Percentiles rank a stretch among this genome's conserved stretches.
Evolutionary conservation across 177 flowering plant species (phyloP).

Genomic region (Tripterygium wilfordii): DNA sequence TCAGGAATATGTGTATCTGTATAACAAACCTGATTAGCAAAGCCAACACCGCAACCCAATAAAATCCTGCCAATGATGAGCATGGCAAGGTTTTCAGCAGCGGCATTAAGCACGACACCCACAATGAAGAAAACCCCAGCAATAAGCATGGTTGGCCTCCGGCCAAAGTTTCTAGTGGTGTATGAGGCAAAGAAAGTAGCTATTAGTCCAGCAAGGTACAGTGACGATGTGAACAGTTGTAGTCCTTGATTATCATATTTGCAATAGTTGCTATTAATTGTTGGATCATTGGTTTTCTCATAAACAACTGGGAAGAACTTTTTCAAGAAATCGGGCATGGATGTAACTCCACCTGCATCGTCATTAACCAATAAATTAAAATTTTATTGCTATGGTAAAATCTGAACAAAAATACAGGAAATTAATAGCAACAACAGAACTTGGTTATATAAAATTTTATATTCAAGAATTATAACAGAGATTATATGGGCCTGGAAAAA

Average conservation of each 20-base stretch:
- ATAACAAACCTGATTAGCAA: slow-evolving; percentile 93
- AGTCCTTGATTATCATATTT: slow-evolving; percentile 85
- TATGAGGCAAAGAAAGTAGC: slow-evolving; percentile 91
- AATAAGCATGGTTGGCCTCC: slow-evolving; percentile 74
- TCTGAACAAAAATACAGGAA: no score
- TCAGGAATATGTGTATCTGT: no score
- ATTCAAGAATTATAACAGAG: no score
- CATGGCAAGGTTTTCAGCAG: slow-evolving; percentile 77
- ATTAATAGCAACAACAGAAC: no score
- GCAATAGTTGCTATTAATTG: slow-evolving; percentile 71
- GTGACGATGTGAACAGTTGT: slow-evolving; percentile 87
- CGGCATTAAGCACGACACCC: slow-evolving; percentile 64
- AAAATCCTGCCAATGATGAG: slow-evolving; percentile 83
- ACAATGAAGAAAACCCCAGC: slow-evolving; percentile 73
- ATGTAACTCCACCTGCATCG: slow-evolving; percentile 81
- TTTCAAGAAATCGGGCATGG: slow-evolving; percentile 63
- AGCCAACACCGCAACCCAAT: slow-evolving; percentile 97
- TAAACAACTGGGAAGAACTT: slow-evolving; percentile 85
- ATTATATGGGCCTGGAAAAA: no score
- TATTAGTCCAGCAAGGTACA: slow-evolving; percentile 77
- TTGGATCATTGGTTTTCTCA: slow-evolving; percentile 13
- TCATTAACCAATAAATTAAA: no score
- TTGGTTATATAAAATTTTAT: no score
- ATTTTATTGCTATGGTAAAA: no score
- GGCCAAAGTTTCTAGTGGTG: slow-evolving; percentile 72